phyloP scores from a whole-genome alignment of 768 basidiomycete species.

The Suillus subalutaceus region DNA sequence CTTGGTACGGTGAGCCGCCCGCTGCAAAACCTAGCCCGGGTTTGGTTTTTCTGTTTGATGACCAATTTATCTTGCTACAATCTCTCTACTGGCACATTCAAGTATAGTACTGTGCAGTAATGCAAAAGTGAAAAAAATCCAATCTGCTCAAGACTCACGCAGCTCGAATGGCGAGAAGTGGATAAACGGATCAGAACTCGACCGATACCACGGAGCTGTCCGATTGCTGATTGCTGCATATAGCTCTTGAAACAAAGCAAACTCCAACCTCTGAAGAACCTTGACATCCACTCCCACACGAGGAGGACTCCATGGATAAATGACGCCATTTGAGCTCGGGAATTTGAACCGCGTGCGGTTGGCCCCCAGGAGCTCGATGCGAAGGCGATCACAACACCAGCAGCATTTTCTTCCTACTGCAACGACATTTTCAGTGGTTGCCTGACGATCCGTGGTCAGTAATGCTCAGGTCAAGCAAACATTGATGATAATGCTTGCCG shows the following conservation, averaged over 20 bases:
- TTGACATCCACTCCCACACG: not conserved
- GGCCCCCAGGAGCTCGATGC: not conserved
- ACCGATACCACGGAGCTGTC: too few species aligned
- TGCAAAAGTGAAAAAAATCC: too few species aligned
- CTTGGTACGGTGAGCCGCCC: too few species aligned
- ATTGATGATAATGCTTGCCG: not conserved
- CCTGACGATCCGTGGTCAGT: not conserved
- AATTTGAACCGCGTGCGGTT: not conserved
- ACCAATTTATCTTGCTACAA: too few species aligned
- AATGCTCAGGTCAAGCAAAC: not conserved
- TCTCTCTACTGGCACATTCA: too few species aligned
- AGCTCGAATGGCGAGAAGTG: too few species aligned
- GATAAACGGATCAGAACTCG: too few species aligned
- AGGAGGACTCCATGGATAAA: conserved; percentile 6
- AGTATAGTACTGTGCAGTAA: too few species aligned
- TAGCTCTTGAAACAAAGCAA: not conserved
- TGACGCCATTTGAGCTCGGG: not conserved
- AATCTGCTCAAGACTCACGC: too few species aligned
- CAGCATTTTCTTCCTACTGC: not conserved
- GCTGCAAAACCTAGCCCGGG: too few species aligned
- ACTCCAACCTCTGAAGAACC: not conserved
- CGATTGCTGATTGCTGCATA: too few species aligned
- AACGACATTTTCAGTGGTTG: not conserved
- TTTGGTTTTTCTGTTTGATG: too few species aligned
- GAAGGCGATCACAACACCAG: not conserved